A percentile compares a stretch with the other conserved stretches of the same genome.
These are phyloP conservation scores for Sedum album DNA, from an alignment of 164 flowering plant species.

Conservation along the genomic window DNA sequence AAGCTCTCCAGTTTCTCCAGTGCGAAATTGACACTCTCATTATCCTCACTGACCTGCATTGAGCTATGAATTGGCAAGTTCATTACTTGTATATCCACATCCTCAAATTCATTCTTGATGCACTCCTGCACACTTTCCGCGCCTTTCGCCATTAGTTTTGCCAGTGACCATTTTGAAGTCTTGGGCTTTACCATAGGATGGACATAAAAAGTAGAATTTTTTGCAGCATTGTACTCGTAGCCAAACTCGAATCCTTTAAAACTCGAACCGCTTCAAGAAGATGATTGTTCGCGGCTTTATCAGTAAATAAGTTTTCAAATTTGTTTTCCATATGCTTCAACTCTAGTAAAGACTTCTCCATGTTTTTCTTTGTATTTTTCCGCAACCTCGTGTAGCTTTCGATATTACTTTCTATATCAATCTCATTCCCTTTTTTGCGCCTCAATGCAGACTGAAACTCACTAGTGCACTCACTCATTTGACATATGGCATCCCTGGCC, in stretches of 20 bases:
- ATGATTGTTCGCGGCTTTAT: constrained; percentile 11
- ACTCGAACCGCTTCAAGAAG: constrained; percentile 18
- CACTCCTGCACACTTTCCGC: constrained; percentile 16
- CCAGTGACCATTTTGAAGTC: constrained; percentile 24
- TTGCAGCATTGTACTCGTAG: constrained; percentile 17
- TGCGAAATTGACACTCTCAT: constrained; percentile 15
- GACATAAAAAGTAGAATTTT: constrained; percentile 21
- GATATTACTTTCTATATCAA: constrained; percentile 13
- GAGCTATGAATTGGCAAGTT: constrained; percentile 7
- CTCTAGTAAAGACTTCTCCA: constrained; percentile 13
- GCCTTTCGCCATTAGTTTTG: constrained; percentile 24
- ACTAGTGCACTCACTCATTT: constrained; percentile 15
- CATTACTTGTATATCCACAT: constrained; percentile 21
- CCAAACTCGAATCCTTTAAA: constrained; percentile 18
- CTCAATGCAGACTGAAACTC: constrained; percentile 28
- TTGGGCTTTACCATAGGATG: constrained; percentile 15
- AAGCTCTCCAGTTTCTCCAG: constrained; percentile 14
- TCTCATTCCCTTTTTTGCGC: constrained; percentile 17
- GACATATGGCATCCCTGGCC: constrained; percentile 17
- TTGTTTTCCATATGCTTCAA: constrained; percentile 24
- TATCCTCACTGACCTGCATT: constrained; percentile 14
- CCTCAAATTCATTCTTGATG: constrained; percentile 24
- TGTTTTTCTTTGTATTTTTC: constrained; percentile 29
- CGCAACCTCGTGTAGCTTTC: constrained; percentile 13
- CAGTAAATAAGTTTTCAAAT: neutral